phyloP scores from a whole-genome alignment of 495 filamentous ascomycete species.

The Parathielavia appendiculata region DNA sequence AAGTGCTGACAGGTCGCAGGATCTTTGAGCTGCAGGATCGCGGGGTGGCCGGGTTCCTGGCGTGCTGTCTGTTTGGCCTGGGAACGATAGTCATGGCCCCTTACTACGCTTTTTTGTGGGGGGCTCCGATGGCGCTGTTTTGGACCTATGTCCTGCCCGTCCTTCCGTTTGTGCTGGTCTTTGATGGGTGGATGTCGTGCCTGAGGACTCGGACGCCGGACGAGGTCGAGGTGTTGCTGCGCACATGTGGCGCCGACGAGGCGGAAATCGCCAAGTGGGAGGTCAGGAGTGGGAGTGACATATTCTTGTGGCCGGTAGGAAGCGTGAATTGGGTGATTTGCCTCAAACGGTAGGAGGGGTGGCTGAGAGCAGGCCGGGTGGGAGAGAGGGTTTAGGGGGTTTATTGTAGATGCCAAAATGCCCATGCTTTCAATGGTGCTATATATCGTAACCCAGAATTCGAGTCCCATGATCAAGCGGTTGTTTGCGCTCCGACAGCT shows the following conservation, averaged over 20 bases:
- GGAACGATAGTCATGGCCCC: conserved; percentile 52
- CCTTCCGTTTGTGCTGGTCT: conserved; percentile 57
- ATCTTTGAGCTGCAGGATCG: conserved; percentile 73
- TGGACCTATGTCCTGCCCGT: conserved; percentile 62
- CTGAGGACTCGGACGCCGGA: conserved; percentile 59
- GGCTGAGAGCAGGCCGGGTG: neutral
- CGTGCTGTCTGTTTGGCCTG: conserved; percentile 51
- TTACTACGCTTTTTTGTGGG: conserved; percentile 52
- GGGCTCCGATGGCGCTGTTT: conserved; percentile 52
- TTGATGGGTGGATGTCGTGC: conserved; percentile 62
- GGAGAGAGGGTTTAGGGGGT: neutral
- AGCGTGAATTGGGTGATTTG: conserved; percentile 49
- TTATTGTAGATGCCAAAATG: conserved; percentile 20
- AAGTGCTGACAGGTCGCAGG: conserved; percentile 25
- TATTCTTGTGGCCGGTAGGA: conserved; percentile 47
- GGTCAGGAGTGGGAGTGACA: conserved; percentile 47
- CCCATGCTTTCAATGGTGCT: conserved; percentile 19
- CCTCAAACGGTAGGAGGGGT: conserved; percentile 26
- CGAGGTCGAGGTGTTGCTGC: conserved; percentile 56
- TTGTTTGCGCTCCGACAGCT: neutral
- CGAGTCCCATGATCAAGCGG: neutral
- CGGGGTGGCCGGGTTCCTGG: conserved; percentile 46
- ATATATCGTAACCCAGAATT: conserved; percentile 22
- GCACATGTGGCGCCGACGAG: conserved; percentile 42
- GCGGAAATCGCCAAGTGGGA: conserved; percentile 45